Evolutionary conservation across 768 basidiomycete genomes (phyloP).

Genomic region (Kwoniella sp.): DNA sequence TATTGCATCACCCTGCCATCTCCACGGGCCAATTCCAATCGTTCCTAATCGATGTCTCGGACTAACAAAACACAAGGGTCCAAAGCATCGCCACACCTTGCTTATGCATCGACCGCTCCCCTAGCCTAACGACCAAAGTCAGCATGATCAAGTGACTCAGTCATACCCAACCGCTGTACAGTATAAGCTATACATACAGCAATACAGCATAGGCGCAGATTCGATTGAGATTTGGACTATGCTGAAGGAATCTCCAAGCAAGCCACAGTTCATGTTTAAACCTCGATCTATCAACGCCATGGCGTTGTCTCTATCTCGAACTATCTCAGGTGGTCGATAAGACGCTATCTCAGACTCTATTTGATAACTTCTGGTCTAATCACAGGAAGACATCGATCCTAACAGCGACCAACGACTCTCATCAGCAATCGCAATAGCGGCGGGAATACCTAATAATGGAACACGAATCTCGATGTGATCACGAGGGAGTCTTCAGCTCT

Average conservation of each 20-base stretch:
- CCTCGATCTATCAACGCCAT: background rate
- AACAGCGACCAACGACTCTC: too few relatives aligned
- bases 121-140: background rate
- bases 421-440: too few relatives aligned
- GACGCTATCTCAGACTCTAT: too few relatives aligned
- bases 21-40: background rate
- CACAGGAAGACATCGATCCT: too few relatives aligned
- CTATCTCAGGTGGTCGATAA: background rate
- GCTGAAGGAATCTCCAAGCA: background rate
- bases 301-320: conserved; percentile 1
- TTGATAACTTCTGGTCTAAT: too few relatives aligned
- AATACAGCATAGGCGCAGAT: too few relatives aligned
- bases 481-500: background rate
- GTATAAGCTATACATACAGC: too few relatives aligned
- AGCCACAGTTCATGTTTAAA: background rate
- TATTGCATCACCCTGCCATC: background rate
- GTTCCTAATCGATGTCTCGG: background rate
- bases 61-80: background rate
- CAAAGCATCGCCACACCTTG: background rate
- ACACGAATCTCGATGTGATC: background rate
- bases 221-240: too few relatives aligned
- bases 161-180: too few relatives aligned
- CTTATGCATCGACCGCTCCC: background rate
- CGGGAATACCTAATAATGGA: background rate
- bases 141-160: background rate